Conservation (phyloP, 1,139 yeast genomes). For the Scheffersomyces segobiensis region DNA sequence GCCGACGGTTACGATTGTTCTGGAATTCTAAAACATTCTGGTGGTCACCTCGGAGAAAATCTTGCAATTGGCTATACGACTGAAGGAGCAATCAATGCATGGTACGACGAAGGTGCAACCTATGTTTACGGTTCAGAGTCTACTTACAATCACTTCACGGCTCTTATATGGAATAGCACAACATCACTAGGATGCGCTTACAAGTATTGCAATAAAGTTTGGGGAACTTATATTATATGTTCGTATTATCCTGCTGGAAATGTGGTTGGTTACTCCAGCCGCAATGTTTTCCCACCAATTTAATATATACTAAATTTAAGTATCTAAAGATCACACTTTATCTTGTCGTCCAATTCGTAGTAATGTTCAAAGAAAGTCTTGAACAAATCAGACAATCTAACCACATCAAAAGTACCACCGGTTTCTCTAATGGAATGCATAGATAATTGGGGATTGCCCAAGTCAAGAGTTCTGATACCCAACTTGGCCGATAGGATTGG, state of each 20-base stretch:
- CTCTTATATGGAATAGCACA: constrained; percentile 20
- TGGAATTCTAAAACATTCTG: constrained; percentile 35
- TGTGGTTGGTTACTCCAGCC: constrained; percentile 34
- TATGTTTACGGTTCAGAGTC: constrained; percentile 23
- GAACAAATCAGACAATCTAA: constrained; percentile 60
- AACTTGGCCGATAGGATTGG: constrained; percentile 87
- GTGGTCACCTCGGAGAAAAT: constrained; percentile 40
- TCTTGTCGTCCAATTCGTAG: constrained; percentile 26
- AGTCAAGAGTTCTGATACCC: constrained; percentile 86
- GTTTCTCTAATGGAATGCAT: constrained; percentile 98
- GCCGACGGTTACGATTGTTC: constrained; percentile 35
- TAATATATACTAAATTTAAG: not conserved
- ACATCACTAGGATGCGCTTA: constrained; percentile 18
- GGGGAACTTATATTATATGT: constrained; percentile 61
- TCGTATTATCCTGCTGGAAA: constrained; percentile 66
- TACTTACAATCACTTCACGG: constrained; percentile 21
- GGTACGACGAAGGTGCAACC: constrained; percentile 36
- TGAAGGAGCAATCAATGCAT: constrained; percentile 31
- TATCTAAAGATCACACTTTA: constrained; percentile 21
- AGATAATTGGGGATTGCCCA: constrained; percentile 91
- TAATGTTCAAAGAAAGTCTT: constrained; percentile 55
- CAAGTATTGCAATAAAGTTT: constrained; percentile 29
- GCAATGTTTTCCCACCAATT: constrained; percentile 27
- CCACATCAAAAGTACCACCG: constrained; percentile 79
- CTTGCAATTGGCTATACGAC: constrained; percentile 38